Evolutionary conservation across 2,329 filamentous ascomycete genomes (phyloP).

Genomic region (Neoascochyta sp.): DNA sequence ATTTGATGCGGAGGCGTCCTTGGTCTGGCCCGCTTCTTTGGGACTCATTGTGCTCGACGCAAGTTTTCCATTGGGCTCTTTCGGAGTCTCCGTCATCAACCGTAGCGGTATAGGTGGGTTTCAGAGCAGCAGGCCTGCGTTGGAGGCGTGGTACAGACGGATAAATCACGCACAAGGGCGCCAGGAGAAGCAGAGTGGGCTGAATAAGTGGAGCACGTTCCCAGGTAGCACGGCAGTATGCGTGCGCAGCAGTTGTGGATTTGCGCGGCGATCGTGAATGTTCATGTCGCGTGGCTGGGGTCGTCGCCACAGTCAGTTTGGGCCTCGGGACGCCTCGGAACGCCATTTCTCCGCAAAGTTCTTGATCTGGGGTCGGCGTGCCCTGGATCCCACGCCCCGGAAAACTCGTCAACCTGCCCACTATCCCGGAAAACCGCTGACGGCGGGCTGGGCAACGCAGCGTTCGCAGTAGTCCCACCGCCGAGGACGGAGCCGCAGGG

Average conservation of each 20-base stretch:
- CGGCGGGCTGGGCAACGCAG: conserved; percentile 9
- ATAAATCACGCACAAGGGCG: conserved; percentile 16
- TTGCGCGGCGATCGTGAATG: conserved; percentile 20
- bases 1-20: conserved; percentile 21
- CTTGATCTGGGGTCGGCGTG: no score
- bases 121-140: conserved; percentile 20
- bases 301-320: no score
- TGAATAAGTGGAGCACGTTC: conserved; percentile 27
- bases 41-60: conserved; percentile 33
- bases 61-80: conserved; percentile 37
- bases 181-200: conserved; percentile 16
- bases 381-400: conserved; percentile 1
- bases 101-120: conserved; percentile 25
- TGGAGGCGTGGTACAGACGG: conserved; percentile 6
- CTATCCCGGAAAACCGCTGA: conserved; percentile 1
- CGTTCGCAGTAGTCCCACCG: conserved; percentile 11
- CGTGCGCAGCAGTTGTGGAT: conserved; percentile 12
- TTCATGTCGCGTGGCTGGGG: conserved; percentile 27
- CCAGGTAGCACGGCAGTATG: conserved; percentile 22
- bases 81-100: conserved; percentile 40
- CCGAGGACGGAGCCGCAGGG: conserved; percentile 7
- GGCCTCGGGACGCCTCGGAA: no score
- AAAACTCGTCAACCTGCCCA: conserved; percentile 2
- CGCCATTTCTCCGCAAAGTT: conserved; percentile 15
- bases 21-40: conserved; percentile 28